Percentiles rank a stretch among this genome's conserved stretches.
phyloP scores from a whole-genome alignment of 768 basidiomycete species.

The Collybia mongolica region DNA sequence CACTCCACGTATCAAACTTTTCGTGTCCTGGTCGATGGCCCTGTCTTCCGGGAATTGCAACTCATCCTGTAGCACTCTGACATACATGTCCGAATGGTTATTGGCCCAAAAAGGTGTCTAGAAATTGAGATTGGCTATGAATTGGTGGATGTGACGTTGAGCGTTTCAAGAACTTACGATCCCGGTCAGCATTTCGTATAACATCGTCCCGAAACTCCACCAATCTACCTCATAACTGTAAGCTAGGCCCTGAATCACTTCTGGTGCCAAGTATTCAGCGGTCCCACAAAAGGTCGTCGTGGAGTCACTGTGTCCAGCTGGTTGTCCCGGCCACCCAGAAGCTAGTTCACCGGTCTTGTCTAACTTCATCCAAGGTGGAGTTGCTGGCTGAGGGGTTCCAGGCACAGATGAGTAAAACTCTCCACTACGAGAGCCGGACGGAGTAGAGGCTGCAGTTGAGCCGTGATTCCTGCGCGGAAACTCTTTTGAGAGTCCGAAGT shows the following conservation, averaged over 20 bases:
- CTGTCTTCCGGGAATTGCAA: slow-evolving; percentile 86
- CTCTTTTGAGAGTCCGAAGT: slow-evolving; percentile 94
- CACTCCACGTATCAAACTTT: slow-evolving; percentile 92
- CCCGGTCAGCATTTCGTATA: slow-evolving; percentile 96
- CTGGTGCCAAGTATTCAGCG: slow-evolving; percentile 96
- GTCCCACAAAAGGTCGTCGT: slow-evolving; percentile 93
- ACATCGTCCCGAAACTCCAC: slow-evolving; percentile 98
- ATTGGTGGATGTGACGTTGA: slow-evolving; percentile 2
- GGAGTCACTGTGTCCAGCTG: slow-evolving; percentile 51
- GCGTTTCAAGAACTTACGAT: slow-evolving; percentile 59
- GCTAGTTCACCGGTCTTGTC: slow-evolving; percentile 54
- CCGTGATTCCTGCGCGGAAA: slow-evolving; percentile 60
- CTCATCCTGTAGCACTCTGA: slow-evolving; percentile 87
- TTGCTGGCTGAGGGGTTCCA: slow-evolving; percentile 38
- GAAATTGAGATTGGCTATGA: not conserved
- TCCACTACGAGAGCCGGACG: slow-evolving; percentile 42
- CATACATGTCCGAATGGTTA: slow-evolving; percentile 95
- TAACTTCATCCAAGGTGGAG: slow-evolving; percentile 79
- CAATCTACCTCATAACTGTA: slow-evolving; percentile 97
- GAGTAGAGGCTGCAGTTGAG: slow-evolving; percentile 56
- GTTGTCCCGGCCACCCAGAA: slow-evolving; percentile 56
- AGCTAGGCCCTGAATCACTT: slow-evolving; percentile 88
- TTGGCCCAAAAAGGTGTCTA: slow-evolving; percentile 95
- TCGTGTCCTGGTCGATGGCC: slow-evolving; percentile 93
- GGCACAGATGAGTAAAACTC: slow-evolving; percentile 59